Evolutionary conservation across 2,329 filamentous ascomycete species (phyloP).

Genomic region (Fusarium anthophilum): DNA sequence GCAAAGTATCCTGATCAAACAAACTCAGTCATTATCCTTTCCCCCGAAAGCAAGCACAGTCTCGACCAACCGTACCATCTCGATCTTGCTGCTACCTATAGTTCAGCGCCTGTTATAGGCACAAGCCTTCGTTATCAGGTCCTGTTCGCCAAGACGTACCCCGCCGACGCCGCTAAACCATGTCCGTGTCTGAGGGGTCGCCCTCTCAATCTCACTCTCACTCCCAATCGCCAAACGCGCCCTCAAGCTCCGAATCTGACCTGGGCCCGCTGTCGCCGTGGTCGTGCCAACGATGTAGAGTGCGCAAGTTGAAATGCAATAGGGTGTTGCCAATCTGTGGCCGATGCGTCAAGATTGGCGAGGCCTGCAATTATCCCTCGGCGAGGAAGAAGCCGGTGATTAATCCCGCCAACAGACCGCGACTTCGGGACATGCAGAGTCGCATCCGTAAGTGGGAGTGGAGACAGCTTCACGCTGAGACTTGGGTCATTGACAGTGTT

Average conservation of each 20-base stretch:
- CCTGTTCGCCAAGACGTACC: background rate
- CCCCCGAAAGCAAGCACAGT: background rate
- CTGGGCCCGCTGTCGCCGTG: constrained; percentile 3
- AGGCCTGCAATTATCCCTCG: constrained; percentile 20
- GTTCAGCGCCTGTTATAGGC: background rate
- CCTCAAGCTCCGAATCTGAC: constrained; percentile 19
- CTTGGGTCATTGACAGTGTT: background rate
- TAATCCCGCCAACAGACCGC: constrained; percentile 13
- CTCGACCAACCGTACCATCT: background rate
- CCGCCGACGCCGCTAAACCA: background rate
- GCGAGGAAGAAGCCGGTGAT: constrained; percentile 17
- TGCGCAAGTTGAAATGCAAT: constrained; percentile 25
- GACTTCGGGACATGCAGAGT: constrained; percentile 24
- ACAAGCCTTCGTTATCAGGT: background rate
- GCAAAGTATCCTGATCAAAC: background rate
- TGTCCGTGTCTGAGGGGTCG: constrained; percentile 16
- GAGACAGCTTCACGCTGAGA: rapidly evolving
- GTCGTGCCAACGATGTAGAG: constrained; percentile 22
- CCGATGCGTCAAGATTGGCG: constrained; percentile 19
- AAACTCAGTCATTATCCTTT: background rate
- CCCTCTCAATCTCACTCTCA: constrained; percentile 6
- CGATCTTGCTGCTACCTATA: background rate
- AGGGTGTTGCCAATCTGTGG: background rate
- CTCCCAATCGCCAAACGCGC: constrained; percentile 6
- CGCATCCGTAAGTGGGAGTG: constrained; percentile 11